These are phyloP conservation scores for Hippophae tibetana DNA, from an alignment of 306 rosid species.

Conservation along the genomic window DNA sequence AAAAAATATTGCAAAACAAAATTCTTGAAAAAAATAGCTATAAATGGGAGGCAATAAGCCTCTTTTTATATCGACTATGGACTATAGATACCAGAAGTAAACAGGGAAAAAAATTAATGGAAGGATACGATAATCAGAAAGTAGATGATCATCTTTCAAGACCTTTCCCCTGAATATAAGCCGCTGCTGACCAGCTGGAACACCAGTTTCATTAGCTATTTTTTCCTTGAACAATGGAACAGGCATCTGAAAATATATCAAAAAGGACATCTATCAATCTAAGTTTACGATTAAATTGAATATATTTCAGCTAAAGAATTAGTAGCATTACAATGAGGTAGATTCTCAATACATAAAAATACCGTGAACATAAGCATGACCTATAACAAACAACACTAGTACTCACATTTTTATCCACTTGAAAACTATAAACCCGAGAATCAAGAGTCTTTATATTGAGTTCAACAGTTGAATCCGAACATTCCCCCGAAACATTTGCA, in stretches of 20 bases:
- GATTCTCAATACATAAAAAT: neutral
- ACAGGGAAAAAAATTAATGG: neutral
- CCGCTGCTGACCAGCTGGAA: slow-evolving; percentile 83
- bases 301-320: neutral
- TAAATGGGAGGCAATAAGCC: neutral
- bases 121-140: slow-evolving; percentile 93
- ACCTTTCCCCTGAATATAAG: slow-evolving; percentile 94
- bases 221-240: slow-evolving; percentile 73
- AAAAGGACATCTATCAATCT: neutral
- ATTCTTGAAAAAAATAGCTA: neutral
- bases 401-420: slow-evolving; percentile 71
- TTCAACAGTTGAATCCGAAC: slow-evolving; percentile 58
- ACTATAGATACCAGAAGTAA: neutral
- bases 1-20: too few relatives aligned
- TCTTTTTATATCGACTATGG: too few relatives aligned
- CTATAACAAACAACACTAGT: neutral
- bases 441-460: slow-evolving; percentile 90
- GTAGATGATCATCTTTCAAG: slow-evolving; percentile 72
- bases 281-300: neutral
- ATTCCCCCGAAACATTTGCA: slow-evolving; percentile 33
- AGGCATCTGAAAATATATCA: slow-evolving; percentile 52
- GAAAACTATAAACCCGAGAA: slow-evolving; percentile 61
- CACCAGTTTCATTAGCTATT: slow-evolving; percentile 64
- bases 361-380: neutral
- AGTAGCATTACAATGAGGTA: neutral